Conservation (phyloP, 192 early-diverging fungal genomes). For the Geranomyces variabilis region DNA sequence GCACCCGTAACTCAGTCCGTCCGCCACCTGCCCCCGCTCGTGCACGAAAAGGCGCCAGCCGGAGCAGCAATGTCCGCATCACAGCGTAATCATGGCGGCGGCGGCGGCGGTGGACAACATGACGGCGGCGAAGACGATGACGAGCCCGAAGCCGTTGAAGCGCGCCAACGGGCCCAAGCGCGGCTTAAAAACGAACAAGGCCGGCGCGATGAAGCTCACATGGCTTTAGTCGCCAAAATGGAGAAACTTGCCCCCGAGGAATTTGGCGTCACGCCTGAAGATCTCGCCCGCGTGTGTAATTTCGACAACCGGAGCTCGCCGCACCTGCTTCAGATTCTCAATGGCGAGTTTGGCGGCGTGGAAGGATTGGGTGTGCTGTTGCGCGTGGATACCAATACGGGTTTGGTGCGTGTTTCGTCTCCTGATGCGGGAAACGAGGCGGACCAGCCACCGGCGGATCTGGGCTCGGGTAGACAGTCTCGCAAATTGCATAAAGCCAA, state of each 20-base stretch:
- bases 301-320: conserved; percentile 54
- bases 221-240: neutral
- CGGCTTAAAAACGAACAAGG: conserved; percentile 1
- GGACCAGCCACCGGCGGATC: neutral
- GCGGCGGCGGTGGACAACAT: neutral
- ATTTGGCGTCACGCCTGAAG: conserved; percentile 45
- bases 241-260: conserved; percentile 7
- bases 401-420: conserved; percentile 36
- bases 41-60: neutral
- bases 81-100: neutral
- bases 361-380: conserved; percentile 52
- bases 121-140: neutral
- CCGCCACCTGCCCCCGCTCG: conserved; percentile 19
- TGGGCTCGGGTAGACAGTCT: neutral
- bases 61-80: neutral
- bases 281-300: conserved; percentile 46
- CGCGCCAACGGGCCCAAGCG: neutral
- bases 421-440: neutral
- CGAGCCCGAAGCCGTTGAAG: neutral
- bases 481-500: neutral
- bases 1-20: neutral
- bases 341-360: conserved; percentile 52
- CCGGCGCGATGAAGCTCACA: neutral
- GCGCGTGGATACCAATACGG: conserved; percentile 46
- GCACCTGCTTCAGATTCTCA: conserved; percentile 40